A percentile compares a stretch with the other conserved stretches of the same genome.
Conservation (phyloP, 495 filamentous ascomycete species). For the Friedmanniomyces simplex region DNA sequence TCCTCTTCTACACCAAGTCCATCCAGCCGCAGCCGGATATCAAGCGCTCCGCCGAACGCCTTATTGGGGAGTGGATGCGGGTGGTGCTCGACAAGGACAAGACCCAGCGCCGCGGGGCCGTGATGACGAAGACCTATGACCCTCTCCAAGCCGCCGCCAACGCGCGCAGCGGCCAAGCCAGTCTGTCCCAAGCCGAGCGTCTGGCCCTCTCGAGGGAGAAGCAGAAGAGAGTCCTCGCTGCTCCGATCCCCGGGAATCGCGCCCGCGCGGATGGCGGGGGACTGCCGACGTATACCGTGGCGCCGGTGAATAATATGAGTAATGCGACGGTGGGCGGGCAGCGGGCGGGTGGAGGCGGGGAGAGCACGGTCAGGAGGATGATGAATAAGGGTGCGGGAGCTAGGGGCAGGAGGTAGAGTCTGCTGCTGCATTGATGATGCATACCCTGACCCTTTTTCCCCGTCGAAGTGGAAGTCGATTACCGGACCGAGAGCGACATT, state of each 20-base stretch:
- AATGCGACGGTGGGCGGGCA: constrained; percentile 23
- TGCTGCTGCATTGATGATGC: too few relatives aligned
- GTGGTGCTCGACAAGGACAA: constrained; percentile 95
- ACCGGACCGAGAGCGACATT: too few relatives aligned
- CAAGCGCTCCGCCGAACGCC: constrained; percentile 83
- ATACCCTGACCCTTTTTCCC: too few relatives aligned
- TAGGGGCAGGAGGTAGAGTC: too few relatives aligned
- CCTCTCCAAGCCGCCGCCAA: constrained; percentile 3
- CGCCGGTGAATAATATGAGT: constrained; percentile 49
- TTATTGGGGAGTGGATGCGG: constrained; percentile 89
- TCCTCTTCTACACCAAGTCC: constrained; percentile 92
- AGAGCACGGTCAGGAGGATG: not conserved
- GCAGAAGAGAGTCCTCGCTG: constrained; percentile 59
- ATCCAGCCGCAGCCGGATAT: constrained; percentile 74
- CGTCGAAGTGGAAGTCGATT: too few relatives aligned
- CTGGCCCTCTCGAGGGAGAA: constrained; percentile 45
- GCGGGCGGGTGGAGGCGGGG: not conserved
- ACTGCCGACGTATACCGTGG: constrained; percentile 69
- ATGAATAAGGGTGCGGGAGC: not conserved
- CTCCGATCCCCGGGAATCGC: constrained; percentile 54
- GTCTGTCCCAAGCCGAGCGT: constrained; percentile 10
- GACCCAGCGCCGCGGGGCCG: constrained; percentile 57
- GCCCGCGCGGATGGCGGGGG: constrained; percentile 55
- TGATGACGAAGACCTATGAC: constrained; percentile 46
- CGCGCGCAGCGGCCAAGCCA: constrained; percentile 3